Percentiles rank a stretch among this genome's conserved stretches.
Conservation (phyloP, 2,329 filamentous ascomycete species). For the Myriosclerotinia curreyana region DNA sequence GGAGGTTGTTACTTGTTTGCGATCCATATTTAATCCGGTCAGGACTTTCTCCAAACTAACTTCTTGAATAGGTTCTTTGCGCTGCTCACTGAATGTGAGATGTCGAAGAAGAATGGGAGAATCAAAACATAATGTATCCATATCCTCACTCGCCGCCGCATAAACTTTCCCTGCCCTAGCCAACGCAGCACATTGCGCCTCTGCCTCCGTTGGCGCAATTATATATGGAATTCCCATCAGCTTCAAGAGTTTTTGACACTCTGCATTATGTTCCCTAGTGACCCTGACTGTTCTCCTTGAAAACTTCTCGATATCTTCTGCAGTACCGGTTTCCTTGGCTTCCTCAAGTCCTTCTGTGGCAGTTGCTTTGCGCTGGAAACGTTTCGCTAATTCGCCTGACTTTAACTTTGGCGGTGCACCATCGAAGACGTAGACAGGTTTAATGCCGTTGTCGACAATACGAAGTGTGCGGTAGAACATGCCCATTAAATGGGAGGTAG, state of each 20-base stretch:
- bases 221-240: conserved; percentile 97
- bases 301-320: conserved; percentile 98
- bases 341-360: conserved; percentile 88
- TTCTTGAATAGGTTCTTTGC: conserved; percentile 96
- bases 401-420: conserved; percentile 96
- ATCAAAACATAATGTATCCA: conserved; percentile 97
- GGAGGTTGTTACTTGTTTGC: conserved; percentile 62
- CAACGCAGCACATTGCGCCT: conserved; percentile 91
- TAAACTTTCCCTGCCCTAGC: conserved; percentile 93
- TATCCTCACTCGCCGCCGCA: conserved; percentile 94
- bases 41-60: conserved; percentile 85
- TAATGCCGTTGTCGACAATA: conserved; percentile 98
- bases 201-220: conserved; percentile 91
- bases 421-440: conserved; percentile 97
- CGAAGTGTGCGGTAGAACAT: conserved; percentile 99
- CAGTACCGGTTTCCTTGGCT: conserved; percentile 94
- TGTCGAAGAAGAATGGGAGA: conserved; percentile 87
- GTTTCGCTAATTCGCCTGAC: conserved; percentile 92
- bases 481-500: conserved; percentile 97
- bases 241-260: conserved; percentile 86
- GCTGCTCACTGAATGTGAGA: conserved; percentile 93
- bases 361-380: conserved; percentile 91
- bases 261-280: conserved; percentile 93
- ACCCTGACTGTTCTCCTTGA: conserved; percentile 88
- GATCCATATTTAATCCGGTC: conserved; percentile 83